A percentile compares a stretch with the other conserved stretches of the same genome.
These are phyloP conservation scores for Glebionis coronaria DNA, from an alignment of 129 eudicot genomes.

Conservation along the genomic window DNA sequence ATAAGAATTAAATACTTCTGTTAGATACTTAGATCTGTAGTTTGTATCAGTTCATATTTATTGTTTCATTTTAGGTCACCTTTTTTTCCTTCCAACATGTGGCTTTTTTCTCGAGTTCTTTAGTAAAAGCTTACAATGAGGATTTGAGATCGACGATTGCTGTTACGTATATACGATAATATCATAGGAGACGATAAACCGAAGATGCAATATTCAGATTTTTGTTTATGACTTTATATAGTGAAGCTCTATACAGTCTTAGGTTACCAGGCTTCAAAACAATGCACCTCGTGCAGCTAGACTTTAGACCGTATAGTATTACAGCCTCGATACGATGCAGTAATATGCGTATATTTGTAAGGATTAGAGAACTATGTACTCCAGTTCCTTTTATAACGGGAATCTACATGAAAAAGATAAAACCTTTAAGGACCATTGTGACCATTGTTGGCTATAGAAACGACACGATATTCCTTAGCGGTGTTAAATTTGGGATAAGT, in stretches of 20 bases:
- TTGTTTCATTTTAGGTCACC: conserved; percentile 6
- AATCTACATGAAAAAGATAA: conserved; percentile 11
- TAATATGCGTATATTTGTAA: not conserved
- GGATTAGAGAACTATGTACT: conserved; percentile 8
- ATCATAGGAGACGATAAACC: not conserved
- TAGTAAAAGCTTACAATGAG: not conserved
- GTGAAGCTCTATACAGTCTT: not conserved
- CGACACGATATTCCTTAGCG: not conserved
- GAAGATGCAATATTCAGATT: conserved; percentile 5
- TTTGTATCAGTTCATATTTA: conserved; percentile 3
- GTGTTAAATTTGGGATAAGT: not conserved
- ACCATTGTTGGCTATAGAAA: not conserved
- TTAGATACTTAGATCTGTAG: not conserved
- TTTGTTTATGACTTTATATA: not conserved
- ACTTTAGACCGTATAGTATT: not conserved
- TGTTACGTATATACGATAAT: not conserved
- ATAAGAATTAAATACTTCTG: not conserved
- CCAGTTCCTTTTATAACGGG: not conserved
- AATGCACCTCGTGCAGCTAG: too few species aligned
- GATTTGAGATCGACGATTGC: not conserved
- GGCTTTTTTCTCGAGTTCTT: too few species aligned
- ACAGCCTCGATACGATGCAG: not conserved
- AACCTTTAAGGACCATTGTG: not conserved
- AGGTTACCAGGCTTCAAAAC: not conserved
- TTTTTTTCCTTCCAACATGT: not conserved